Conservation (phyloP, 805 yeast genomes). For the Candida hungchunana region DNA sequence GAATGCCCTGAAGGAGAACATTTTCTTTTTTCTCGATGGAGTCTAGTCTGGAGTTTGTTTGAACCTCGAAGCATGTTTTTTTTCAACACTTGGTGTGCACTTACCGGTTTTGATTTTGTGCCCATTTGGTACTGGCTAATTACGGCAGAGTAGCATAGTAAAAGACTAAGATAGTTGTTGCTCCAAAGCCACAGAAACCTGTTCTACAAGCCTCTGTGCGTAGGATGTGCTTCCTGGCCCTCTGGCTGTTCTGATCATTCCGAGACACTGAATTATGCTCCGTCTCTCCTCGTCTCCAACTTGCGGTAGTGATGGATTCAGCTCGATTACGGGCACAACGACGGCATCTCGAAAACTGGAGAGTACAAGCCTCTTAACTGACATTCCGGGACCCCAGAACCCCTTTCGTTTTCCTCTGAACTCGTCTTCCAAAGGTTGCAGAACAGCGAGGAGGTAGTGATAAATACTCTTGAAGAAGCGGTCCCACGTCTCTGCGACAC, state of each 20-base stretch:
- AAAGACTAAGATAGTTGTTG: constrained; percentile 3
- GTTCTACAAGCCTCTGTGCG: constrained; percentile 56
- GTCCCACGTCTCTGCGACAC: constrained; percentile 42
- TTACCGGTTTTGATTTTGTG: too few relatives aligned
- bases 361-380: constrained; percentile 38
- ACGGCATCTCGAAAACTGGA: constrained; percentile 49
- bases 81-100: too few relatives aligned
- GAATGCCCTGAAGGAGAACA: not conserved
- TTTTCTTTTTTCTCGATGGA: too few relatives aligned
- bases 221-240: constrained; percentile 43
- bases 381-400: too few relatives aligned
- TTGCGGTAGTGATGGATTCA: constrained; percentile 29
- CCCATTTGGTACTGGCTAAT: not conserved
- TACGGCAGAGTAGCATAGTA: not conserved
- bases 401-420: too few relatives aligned
- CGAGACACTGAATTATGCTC: constrained; percentile 56
- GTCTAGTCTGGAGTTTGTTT: not conserved
- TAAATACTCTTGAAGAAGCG: constrained; percentile 50
- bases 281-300: constrained; percentile 32
- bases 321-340: constrained; percentile 49
- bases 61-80: not conserved
- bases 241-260: constrained; percentile 45
- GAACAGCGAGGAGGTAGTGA: constrained; percentile 56
- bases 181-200: constrained; percentile 21
- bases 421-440: constrained; percentile 55